Evolutionary conservation across 2,329 filamentous ascomycete species (phyloP), one percentile per base, ranked within the genome.

Genomic region (Aureobasidium lini): DNA sequence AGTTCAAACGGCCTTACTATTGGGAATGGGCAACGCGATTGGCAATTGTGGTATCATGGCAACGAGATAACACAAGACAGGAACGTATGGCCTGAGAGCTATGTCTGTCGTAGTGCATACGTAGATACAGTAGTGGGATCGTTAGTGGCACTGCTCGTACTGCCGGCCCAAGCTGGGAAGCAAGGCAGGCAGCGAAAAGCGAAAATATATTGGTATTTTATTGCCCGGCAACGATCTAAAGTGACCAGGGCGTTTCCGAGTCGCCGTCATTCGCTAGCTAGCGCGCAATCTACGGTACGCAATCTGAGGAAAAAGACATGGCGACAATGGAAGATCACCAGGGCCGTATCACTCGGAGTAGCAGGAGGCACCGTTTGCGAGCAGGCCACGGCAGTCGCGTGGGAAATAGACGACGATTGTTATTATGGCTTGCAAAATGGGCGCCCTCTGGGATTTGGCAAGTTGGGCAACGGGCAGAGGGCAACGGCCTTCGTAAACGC

Each of bases 21-120:
- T 54, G 52, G 29, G 40, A 40, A 13, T 11, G 40, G 46, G 40
- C 31, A 32, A 46, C 39, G 40, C 52, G 52, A 56, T 56, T 56
- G 52, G 52, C 52, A 46, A 46, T 23, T 29, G 52, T 40, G 31
- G 39, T 56, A 56, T 56, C 52, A 56, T 56, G 40, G 52, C 52
- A 56, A 56, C 52, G 40, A 56, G 52, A 56, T 56, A 46, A 46
- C 28, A 39, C 18, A 23, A 46, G 52, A 56, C 52, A 46, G 40
- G 52, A 56, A 56, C 52, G 40, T 56, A 40, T 56, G 52, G 52
- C 52, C 52, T 56, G 52, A 56, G 52, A 42, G 28, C 52, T 46
- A 40, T 28, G 52, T 56, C 52, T 44, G 52, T 56, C 40, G 52
- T 44, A 32, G 31, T 56, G 40, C 52, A 46, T 46, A 56, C 52